Evolutionary conservation across 2,329 filamentous ascomycete genomes (phyloP), one percentile per base, ranked within the genome.

Genomic region (Chaetomiaceae sp.): DNA sequence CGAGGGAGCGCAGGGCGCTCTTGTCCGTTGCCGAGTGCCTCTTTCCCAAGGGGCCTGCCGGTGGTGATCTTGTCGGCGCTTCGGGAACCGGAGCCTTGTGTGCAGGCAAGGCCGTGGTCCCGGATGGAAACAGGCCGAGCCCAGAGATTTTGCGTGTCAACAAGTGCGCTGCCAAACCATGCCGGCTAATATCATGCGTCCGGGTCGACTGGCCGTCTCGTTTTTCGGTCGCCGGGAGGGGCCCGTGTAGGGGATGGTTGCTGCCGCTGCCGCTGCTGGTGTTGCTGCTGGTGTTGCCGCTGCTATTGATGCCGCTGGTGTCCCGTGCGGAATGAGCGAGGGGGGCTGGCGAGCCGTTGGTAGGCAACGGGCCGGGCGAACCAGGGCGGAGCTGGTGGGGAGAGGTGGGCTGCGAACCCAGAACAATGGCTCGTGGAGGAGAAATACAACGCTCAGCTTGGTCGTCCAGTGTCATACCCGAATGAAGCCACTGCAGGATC

Each of bases 121-220:
- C 48, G 10, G 52, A 37, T 23, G 44, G 32, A 20, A 42, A 34
- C 36, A 25, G 46, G 23, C 30, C 27, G 38, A 21, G 18, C 27
- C 45, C 46, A 30, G 41, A 29, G 38, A 56, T 54, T 47, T 63
- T 57, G 58, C 46, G 58, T 46, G 58, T 54, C 44, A 59, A 42
- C 29, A 58, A 53, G 40, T 56, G 54, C 47, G 65, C 59, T 23
- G 58, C 65, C 58, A 63, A 56, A 64, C 58, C 67, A 69, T 69
- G 55, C 53, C 64, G 66, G 50, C 60, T 58, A 46, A 49, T 60
- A 30, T 65, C 60, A 32, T 54, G 56, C 41, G 52, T 46, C 59
- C 57, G 54, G 38, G 53, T 51, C 58, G 57, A 58, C 50, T 55
- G 54, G 38, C 40, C 54, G 14, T 49, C 53, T 32, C 56, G 49